Evolutionary conservation across 2,329 filamentous ascomycete species (phyloP), one percentile per base, ranked within the genome.

Genomic region (Neonectria punicea): DNA sequence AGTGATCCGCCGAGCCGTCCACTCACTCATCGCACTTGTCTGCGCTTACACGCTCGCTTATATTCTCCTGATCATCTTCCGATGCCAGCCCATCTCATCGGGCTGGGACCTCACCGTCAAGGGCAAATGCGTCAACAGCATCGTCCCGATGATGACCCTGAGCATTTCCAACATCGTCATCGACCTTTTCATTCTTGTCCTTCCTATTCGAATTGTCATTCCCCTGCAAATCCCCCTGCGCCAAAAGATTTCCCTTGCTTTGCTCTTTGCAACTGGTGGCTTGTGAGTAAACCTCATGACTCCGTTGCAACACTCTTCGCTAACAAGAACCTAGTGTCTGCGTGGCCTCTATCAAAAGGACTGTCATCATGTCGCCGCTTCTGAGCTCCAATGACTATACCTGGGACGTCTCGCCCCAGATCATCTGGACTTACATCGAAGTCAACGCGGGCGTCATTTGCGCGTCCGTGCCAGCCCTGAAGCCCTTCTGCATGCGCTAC

Each of bases 391-490:
- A 41, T 1, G 74, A 76, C 54, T 77, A 76, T 44, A 74, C 73
- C 0, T 77, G 75, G 71, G 34, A 70, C 1, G 57, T 77, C 0
- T 66, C 74, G 0, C 61, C 63, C 1, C 73, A 77, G 10, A 47
- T 77, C 10, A 63, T 84, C 13, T 84, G 84, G 81, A 81, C 80
- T 22, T 79, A 81, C 61, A 79, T 86, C 54, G 84, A 86, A 66
- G 76, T 85, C 63, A 85, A 84, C 60, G 75, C 81, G 6, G 84
- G 80, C n/a, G 82, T 87, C 41, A 73, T 82, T 32, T 86, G 84
- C 67, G 82, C 84, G 20, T 83, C 80, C 8, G 77, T 84, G 0
- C 83, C 85, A 0, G 83, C 84, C 0, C 76, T 87, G 6, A 86
- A 86, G 61, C 84, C 84, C 0, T 70, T 85, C 4, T 82, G 83